Percentiles rank a stretch among this genome's conserved stretches.
phyloP scores from a whole-genome alignment of 1,284 basidiomycete species.

The Cerioporus squamosus region DNA sequence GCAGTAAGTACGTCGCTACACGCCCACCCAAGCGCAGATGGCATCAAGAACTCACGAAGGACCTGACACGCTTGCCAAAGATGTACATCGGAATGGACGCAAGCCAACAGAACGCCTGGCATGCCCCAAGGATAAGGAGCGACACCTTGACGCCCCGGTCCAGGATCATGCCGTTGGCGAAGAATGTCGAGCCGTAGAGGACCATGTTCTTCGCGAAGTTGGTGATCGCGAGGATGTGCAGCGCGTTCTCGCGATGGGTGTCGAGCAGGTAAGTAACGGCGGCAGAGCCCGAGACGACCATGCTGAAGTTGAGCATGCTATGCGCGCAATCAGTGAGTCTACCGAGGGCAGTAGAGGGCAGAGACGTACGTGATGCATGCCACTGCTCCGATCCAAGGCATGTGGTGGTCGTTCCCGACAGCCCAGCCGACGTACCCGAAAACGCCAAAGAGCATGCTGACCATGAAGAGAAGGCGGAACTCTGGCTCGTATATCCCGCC shows the following conservation, averaged over 20 bases:
- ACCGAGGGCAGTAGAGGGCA: no score
- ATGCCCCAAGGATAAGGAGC: slow-evolving; percentile 42
- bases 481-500: slow-evolving; percentile 52
- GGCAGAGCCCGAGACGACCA: slow-evolving; percentile 44
- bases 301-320: slow-evolving; percentile 42
- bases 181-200: slow-evolving; percentile 50
- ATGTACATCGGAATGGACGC: slow-evolving; percentile 47
- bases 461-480: slow-evolving; percentile 46
- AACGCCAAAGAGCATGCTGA: slow-evolving; percentile 46
- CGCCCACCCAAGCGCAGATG: not conserved
- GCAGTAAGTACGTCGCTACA: not conserved
- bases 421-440: slow-evolving; percentile 53
- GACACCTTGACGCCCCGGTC: slow-evolving; percentile 41
- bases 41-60: slow-evolving; percentile 38
- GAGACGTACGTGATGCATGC: slow-evolving; percentile 41
- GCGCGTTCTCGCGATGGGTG: slow-evolving; percentile 43
- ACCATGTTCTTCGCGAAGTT: slow-evolving; percentile 51
- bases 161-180: slow-evolving; percentile 48
- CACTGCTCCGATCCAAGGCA: slow-evolving; percentile 50
- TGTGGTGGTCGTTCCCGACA: slow-evolving; percentile 44
- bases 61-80: slow-evolving; percentile 45
- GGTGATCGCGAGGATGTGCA: slow-evolving; percentile 46
- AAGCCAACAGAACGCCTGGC: slow-evolving; percentile 45
- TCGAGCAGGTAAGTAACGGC: slow-evolving; percentile 50
- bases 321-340: not conserved